Base-by-base conservation (phyloP, 1,139 yeast genomes). In the Debaryomycetaceae sp. region DNA sequence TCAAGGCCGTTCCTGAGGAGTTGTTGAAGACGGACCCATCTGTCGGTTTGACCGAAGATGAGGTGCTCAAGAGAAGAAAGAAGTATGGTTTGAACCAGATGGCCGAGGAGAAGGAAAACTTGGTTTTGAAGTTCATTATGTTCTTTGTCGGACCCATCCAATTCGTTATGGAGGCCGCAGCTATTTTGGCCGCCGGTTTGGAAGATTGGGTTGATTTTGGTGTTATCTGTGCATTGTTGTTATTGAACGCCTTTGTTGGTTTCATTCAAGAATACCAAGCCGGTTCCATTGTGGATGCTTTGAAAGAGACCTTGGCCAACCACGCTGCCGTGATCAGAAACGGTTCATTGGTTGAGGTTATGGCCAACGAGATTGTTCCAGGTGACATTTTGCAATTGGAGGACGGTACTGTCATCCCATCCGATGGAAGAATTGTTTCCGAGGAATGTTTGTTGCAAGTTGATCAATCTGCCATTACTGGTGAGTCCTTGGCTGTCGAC, bases 171-270 rank as follows among this genome's bases (percentile, higher is more conserved):
- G 97, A 89, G 75, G 89, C 95, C 65, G 98, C 98, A 61, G 97
- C 97, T 59, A 79, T 89, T 50, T 79, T 91, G 68, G 97, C 98
- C 58, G 96, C 96, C 52, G 97, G 97, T 85, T 80, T 91, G 61
- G 94, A 88, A 74, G 97, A 89, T 75, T 91, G 97, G 97, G 96
- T 91, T 63, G 97, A 89, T 80, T 89, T 89, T 77, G 97, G 97
- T 81, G 97, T 91, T 67, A 89, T 91, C 63, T 82, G 88, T 70
- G 97, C 86, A 69, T 75, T 91, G 59, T 78, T 91, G 57, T 61
- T 84, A 67, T 81, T 91, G 67, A 91, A 91, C 73, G 97, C 97
- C 52, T 73, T 75, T 58, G 97, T 91, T 66, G 98, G 98, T 79
- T 91, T 89, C 82, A 77, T 88, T 56, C 97, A 91, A 76, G 98